phyloP scores from a whole-genome alignment of 768 basidiomycete genomes.

The Termitomyces sp. region DNA sequence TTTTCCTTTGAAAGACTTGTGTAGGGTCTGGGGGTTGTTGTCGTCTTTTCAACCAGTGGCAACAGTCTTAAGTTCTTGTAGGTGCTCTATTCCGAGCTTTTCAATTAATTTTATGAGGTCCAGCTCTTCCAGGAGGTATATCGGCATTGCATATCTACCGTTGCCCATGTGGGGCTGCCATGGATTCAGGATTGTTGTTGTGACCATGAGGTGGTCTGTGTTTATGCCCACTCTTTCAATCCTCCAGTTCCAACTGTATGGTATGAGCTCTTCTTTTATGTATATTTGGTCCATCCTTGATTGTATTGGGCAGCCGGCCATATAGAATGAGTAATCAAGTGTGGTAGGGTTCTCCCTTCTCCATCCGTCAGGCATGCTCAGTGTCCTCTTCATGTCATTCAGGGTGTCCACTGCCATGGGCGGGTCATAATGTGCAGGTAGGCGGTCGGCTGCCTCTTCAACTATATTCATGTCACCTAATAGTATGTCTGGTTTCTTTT shows the following conservation, averaged over 20 bases:
- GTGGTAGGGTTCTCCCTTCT: conserved; percentile 17
- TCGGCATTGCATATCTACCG: neutral
- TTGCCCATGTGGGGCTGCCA: neutral
- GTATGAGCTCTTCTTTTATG: conserved; percentile 4
- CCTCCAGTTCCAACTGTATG: conserved; percentile 3
- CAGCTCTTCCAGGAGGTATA: neutral
- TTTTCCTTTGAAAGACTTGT: neutral
- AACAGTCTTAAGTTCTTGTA: neutral
- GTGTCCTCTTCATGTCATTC: conserved; percentile 14
- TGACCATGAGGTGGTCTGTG: conserved; percentile 7
- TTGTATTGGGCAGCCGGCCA: conserved; percentile 12
- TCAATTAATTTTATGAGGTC: neutral
- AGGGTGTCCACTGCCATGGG: conserved; percentile 12
- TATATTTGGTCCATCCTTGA: conserved; percentile 37
- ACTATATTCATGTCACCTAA: conserved; percentile 41
- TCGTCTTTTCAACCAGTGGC: neutral
- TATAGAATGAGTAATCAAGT: conserved; percentile 24
- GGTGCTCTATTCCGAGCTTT: neutral
- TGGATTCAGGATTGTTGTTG: neutral
- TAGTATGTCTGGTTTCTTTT: conserved; percentile 27
- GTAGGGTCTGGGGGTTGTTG: neutral
- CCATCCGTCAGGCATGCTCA: conserved; percentile 30
- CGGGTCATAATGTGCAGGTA: conserved; percentile 23
- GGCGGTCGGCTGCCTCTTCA: conserved; percentile 31
- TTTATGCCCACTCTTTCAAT: neutral